Base-by-base conservation (phyloP, 495 filamentous ascomycete genomes). In the Tuber umbilicatum region DNA sequence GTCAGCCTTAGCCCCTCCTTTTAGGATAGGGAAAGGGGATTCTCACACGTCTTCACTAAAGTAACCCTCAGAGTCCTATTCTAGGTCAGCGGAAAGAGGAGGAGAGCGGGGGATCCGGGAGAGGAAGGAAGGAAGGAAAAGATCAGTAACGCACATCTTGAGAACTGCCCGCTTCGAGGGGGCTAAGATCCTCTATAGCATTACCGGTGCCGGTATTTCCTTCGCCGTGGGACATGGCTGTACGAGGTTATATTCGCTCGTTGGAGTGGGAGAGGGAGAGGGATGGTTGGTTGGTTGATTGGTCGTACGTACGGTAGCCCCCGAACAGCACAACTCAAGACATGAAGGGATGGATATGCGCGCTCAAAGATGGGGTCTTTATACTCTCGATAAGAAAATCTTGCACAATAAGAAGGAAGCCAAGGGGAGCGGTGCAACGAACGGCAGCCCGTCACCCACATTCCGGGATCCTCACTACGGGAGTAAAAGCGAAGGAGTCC, bases 11-110 rank as follows among this genome's bases (percentile, higher is more conserved):
- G 47, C n/a, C 27, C 23, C n/a, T 64, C 55, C 17, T 12, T 17
- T 5, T 4, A 31, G 12, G 55, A 31, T 14, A 31, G 55, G 12
- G 7, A 47, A 35, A 19, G 27, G 47, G 31, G 42, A 71, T 69
- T 40, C 71, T 71, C 73, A 78, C 74, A 73, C 70, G n/a, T 78
- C 68, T 14, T 78, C 55, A 42, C 68, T 77, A 67, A 69, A 78
- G 47, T 78, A 78, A 23, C 69, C 35, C 19, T 55, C 55, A 37
- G 75, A 47, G 31, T 60, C 71, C 55, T 78, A 41, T 43, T 19
- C 31, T 38, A 19, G 23, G 71, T 77, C 50, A 73, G 45, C 27
- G 70, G 67, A n/a, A 71, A 70, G 68, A 39, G 40, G 45, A 70
- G 37, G 68, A 21, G 23, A 12, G 45, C 5, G 45, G 70, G 16